Conservation (phyloP, 1,284 basidiomycete species). For the Acaromyces ingoldii region DNA sequence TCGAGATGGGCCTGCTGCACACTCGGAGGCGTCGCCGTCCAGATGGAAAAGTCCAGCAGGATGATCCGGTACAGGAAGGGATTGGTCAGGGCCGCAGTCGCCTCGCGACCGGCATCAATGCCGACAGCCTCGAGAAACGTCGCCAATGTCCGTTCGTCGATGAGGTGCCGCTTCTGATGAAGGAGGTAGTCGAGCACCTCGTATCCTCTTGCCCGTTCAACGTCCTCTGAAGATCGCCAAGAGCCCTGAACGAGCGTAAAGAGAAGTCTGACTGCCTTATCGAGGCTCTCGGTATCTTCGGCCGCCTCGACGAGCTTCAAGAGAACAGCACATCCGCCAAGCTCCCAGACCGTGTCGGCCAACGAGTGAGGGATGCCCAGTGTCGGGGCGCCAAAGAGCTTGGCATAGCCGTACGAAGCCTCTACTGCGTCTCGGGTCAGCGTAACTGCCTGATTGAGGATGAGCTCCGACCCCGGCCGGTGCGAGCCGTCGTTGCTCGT, state of each 20-base stretch:
- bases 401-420: conserved; percentile 24
- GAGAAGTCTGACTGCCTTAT: conserved; percentile 66
- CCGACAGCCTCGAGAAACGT: conserved; percentile 78
- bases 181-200: conserved; percentile 76
- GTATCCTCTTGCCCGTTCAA: conserved; percentile 55
- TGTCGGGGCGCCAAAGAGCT: conserved; percentile 50
- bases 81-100: conserved; percentile 66
- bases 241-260: conserved; percentile 71
- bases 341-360: conserved; percentile 73
- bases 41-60: conserved; percentile 83
- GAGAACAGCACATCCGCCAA: conserved; percentile 73
- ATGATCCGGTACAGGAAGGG: conserved; percentile 74
- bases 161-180: conserved; percentile 65
- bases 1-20: conserved; percentile 73
- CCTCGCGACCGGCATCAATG: conserved; percentile 55
- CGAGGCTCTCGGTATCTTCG: conserved; percentile 60
- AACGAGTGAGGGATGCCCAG: conserved; percentile 62
- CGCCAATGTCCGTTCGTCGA: conserved; percentile 71
- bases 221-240: conserved; percentile 61
- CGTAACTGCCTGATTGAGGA: conserved; percentile 33
- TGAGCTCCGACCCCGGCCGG: conserved; percentile 15
- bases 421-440: conserved; percentile 23
- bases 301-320: conserved; percentile 75
- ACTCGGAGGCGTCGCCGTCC: conserved; percentile 65
- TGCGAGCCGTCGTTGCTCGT: conserved; percentile 13